These are phyloP conservation scores for Nakazawaea ishiwadae DNA, from an alignment of 805 yeast species.

Conservation along the genomic window DNA sequence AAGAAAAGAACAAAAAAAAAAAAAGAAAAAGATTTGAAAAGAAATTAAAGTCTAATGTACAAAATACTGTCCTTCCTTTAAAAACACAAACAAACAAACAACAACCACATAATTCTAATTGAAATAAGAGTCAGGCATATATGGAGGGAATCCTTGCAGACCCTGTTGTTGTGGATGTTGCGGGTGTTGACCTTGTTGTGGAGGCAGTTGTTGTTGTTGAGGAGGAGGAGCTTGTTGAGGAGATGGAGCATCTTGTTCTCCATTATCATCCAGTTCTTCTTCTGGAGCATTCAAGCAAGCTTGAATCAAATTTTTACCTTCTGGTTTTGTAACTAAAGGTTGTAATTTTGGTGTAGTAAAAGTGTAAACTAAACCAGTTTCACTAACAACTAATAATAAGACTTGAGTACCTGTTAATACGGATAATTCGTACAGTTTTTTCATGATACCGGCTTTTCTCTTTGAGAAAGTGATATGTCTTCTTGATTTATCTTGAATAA, in stretches of 20 bases:
- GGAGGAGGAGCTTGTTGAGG: conserved; percentile 18
- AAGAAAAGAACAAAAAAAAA: too few relatives aligned
- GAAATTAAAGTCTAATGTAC: too few relatives aligned
- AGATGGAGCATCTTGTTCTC: conserved; percentile 20
- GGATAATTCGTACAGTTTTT: conserved; percentile 96
- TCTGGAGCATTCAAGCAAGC: conserved; percentile 98
- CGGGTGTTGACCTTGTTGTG: conserved; percentile 28
- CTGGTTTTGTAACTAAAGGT: conserved; percentile 95
- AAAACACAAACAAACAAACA: neutral
- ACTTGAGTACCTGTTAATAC: conserved; percentile 98
- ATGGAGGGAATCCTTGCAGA: conserved; percentile 20
- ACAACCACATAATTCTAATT: neutral
- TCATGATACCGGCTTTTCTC: conserved; percentile 98
- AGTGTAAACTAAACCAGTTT: conserved; percentile 97
- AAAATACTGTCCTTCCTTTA: too few relatives aligned
- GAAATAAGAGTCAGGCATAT: conserved; percentile 14
- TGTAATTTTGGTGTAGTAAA: conserved; percentile 99
- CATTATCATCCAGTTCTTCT: conserved; percentile 65
- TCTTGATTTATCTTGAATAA: conserved; percentile 95
- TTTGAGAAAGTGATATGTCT: conserved; percentile 97
- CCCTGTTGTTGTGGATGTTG: conserved; percentile 24
- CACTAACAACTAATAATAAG: conserved; percentile 87
- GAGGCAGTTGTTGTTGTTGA: conserved; percentile 27
- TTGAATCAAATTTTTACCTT: conserved; percentile 94
- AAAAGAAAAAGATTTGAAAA: too few relatives aligned